Conservation (phyloP, 2,329 filamentous ascomycete genomes). For the Pseudogymnoascus sp. region DNA sequence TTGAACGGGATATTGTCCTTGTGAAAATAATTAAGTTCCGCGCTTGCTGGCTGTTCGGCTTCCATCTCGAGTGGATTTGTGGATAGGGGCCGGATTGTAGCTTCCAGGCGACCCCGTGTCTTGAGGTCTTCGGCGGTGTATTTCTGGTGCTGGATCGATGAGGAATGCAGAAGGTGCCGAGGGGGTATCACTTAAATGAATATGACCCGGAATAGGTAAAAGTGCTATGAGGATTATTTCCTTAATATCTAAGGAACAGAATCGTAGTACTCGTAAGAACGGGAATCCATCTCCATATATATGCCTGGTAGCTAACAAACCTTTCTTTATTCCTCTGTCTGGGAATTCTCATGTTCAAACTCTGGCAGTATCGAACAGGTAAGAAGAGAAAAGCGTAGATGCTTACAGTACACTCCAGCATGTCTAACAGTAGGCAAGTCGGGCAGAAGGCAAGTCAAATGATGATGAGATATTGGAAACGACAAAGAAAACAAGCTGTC, state of each 20-base stretch:
- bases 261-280: not conserved
- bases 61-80: not conserved
- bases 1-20: not conserved
- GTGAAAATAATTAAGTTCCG: not conserved
- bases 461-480: not conserved
- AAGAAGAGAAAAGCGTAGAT: not conserved
- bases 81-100: not conserved
- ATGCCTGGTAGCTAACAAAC: not conserved
- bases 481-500: not conserved
- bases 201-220: not conserved
- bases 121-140: not conserved
- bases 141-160: not conserved
- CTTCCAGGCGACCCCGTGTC: not conserved
- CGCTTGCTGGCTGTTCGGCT: not conserved
- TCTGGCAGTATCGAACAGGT: not conserved
- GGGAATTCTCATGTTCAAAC: not conserved
- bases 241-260: not conserved
- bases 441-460: no score
- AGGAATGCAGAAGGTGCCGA: not conserved
- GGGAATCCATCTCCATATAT: not conserved
- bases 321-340: not conserved
- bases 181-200: not conserved
- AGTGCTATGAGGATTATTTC: not conserved
- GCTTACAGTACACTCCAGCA: not conserved
- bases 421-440: not conserved